Evolutionary conservation across 2,329 filamentous ascomycete species (phyloP).

Genomic region (Penicillium sp.): DNA sequence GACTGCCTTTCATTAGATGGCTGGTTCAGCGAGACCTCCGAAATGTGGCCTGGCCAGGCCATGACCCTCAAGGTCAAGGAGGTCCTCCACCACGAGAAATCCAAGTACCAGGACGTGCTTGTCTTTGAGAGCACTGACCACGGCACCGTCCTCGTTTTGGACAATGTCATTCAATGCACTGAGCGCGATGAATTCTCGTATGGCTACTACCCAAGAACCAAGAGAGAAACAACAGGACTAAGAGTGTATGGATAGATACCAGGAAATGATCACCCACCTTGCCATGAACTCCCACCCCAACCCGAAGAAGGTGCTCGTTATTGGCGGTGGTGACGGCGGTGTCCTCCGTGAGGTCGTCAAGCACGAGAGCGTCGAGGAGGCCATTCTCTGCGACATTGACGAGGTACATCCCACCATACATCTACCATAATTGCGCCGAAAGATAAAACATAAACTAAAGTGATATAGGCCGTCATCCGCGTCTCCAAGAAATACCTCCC

Average conservation of each 20-base stretch:
- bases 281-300: constrained; percentile 98
- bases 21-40: constrained; percentile 98
- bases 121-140: constrained; percentile 98
- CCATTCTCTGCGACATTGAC: constrained; percentile 95
- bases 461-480: constrained; percentile 76
- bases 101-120: constrained; percentile 96
- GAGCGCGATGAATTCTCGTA: constrained; percentile 97
- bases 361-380: constrained; percentile 95
- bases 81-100: constrained; percentile 98
- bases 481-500: constrained; percentile 98
- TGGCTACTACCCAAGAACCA: constrained; percentile 20
- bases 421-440: no score
- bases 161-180: constrained; percentile 98
- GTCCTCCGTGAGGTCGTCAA: constrained; percentile 98
- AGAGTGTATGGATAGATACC: constrained; percentile 56
- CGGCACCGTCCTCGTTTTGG: constrained; percentile 90
- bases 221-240: background rate
- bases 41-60: constrained; percentile 99
- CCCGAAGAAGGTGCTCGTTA: constrained; percentile 97
- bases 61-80: constrained; percentile 98
- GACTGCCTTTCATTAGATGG: constrained; percentile 65
- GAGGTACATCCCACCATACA: constrained; percentile 62
- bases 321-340: constrained; percentile 94
- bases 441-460: background rate
- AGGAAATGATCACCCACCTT: constrained; percentile 99